Conservation (phyloP, 305 asterid genomes). For the Salvia sclarea region DNA sequence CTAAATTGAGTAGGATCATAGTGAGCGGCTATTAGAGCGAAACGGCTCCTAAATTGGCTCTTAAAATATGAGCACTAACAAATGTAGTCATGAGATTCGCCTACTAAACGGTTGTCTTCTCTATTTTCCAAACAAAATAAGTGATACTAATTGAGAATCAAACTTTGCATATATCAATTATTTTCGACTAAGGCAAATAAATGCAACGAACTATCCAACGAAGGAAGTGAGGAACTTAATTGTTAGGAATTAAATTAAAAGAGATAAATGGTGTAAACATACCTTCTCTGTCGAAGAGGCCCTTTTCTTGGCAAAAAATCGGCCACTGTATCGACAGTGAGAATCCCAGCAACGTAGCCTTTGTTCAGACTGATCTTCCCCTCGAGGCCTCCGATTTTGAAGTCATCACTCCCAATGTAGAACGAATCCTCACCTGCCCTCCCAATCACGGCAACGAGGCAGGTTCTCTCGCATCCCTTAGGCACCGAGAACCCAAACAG, state of each 20-base stretch:
- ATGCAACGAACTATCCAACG: neutral
- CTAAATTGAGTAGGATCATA: too few relatives aligned
- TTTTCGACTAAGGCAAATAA: neutral
- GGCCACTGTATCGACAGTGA: constrained; percentile 83
- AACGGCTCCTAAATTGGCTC: too few relatives aligned
- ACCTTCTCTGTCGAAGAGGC: constrained; percentile 81
- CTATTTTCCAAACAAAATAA: too few relatives aligned
- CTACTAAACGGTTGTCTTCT: neutral
- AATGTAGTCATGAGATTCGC: neutral
- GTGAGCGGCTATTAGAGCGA: too few relatives aligned
- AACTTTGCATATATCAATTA: too few relatives aligned
- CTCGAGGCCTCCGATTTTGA: constrained; percentile 63
- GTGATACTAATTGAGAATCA: neutral
- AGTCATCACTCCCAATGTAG: constrained; percentile 53
- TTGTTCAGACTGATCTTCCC: constrained; percentile 63
- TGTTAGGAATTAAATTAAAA: neutral
- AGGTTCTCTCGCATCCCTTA: constrained; percentile 76
- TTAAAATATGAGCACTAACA: too few relatives aligned
- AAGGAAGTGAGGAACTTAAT: neutral
- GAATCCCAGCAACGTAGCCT: constrained; percentile 80
- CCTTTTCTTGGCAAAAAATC: constrained; percentile 94
- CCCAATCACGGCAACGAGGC: constrained; percentile 77
- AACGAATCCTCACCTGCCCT: constrained; percentile 53
- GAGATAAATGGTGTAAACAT: constrained; percentile 13
- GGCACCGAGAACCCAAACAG: constrained; percentile 84